Conservation (phyloP, 495 filamentous ascomycete species). For the Hypoxylon lienhwacheense region DNA sequence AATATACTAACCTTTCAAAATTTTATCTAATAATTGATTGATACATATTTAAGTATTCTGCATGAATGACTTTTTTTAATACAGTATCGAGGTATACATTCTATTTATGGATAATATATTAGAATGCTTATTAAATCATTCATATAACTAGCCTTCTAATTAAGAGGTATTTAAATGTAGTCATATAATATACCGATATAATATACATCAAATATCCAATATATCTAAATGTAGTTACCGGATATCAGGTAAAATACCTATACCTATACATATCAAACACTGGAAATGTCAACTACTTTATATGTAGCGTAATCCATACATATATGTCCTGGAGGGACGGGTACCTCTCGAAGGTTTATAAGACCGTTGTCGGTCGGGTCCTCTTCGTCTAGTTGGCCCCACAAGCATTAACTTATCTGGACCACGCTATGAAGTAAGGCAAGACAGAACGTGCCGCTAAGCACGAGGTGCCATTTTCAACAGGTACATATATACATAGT, state of each 20-base stretch:
- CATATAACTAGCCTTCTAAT: too few relatives aligned
- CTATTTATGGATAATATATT: too few relatives aligned
- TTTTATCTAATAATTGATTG: too few relatives aligned
- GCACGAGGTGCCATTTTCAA: slow-evolving; percentile 5
- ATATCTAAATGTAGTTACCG: too few relatives aligned
- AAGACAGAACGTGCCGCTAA: slow-evolving; percentile 26
- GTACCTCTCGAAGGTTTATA: slow-evolving; percentile 21
- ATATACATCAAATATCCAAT: too few relatives aligned
- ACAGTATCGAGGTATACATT: too few relatives aligned
- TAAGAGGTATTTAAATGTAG: too few relatives aligned
- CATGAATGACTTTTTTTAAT: too few relatives aligned
- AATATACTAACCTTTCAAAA: slow-evolving; percentile 20
- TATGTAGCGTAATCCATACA: neutral
- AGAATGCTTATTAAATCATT: too few relatives aligned
- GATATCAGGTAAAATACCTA: neutral
- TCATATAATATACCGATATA: too few relatives aligned
- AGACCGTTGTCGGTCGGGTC: slow-evolving; percentile 24
- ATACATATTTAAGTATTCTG: too few relatives aligned
- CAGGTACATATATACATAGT: neutral
- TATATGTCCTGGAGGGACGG: slow-evolving; percentile 17
- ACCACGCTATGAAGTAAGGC: slow-evolving; percentile 35
- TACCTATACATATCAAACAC: neutral
- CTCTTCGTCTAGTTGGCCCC: slow-evolving; percentile 9
- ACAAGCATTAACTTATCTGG: slow-evolving; percentile 22
- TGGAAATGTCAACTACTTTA: neutral